Evolutionary conservation across 1,284 basidiomycete genomes (phyloP).

Genomic region (Trichosporon asahii): DNA sequence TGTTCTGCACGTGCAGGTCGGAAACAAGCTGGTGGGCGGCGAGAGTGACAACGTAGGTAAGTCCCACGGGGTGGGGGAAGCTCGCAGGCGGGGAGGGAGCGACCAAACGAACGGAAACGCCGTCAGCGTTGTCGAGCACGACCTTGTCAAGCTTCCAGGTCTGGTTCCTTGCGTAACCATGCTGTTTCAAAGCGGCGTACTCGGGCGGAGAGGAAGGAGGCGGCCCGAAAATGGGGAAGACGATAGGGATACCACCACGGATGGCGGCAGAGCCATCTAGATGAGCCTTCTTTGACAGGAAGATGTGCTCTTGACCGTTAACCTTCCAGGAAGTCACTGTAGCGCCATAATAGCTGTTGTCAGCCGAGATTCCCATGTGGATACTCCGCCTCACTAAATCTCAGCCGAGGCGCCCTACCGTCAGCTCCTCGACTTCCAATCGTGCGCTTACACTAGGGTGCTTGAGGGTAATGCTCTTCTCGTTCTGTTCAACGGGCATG

Average conservation of each 20-base stretch:
- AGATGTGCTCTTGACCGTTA: slow-evolving; percentile 63
- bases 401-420: slow-evolving; percentile 66
- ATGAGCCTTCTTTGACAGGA: slow-evolving; percentile 73
- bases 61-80: slow-evolving; percentile 64
- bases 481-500: slow-evolving; percentile 49
- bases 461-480: slow-evolving; percentile 42
- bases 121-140: slow-evolving; percentile 65
- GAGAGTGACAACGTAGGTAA: slow-evolving; percentile 75
- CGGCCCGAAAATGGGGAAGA: slow-evolving; percentile 81
- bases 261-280: slow-evolving; percentile 71
- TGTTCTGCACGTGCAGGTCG: slow-evolving; percentile 73
- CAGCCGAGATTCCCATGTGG: background rate
- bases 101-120: slow-evolving; percentile 68
- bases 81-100: slow-evolving; percentile 59
- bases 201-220: slow-evolving; percentile 55
- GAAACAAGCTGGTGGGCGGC: slow-evolving; percentile 69
- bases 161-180: slow-evolving; percentile 76
- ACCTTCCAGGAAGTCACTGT: slow-evolving; percentile 58
- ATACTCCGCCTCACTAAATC: slow-evolving; percentile 51
- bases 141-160: slow-evolving; percentile 65
- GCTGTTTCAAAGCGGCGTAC: slow-evolving; percentile 69
- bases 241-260: slow-evolving; percentile 77
- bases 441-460: slow-evolving; percentile 32
- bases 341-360: slow-evolving; percentile 64
- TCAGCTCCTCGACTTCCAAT: background rate